These are phyloP conservation scores for Penicillium olsonii DNA, from an alignment of 2,329 filamentous ascomycete species.

Conservation along the genomic window DNA sequence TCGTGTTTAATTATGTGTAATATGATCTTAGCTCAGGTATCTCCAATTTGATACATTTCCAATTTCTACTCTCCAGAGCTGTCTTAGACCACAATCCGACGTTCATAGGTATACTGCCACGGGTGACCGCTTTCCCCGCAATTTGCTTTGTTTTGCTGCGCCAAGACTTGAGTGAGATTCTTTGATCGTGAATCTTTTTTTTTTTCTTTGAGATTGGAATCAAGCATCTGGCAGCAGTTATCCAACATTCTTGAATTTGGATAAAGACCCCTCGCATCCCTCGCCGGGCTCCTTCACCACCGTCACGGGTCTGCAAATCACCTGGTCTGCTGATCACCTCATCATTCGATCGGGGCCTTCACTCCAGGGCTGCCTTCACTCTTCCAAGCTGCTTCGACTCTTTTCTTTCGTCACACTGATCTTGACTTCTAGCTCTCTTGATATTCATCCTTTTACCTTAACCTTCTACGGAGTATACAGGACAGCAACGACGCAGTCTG, in stretches of 20 bases:
- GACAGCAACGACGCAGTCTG: neutral
- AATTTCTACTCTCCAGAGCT: slow-evolving; percentile 8
- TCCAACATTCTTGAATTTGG: neutral
- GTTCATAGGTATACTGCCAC: slow-evolving; percentile 11
- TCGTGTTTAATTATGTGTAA: slow-evolving; percentile 18
- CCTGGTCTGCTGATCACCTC: slow-evolving; percentile 28
- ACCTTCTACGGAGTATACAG: neutral
- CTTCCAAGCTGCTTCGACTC: too few relatives aligned
- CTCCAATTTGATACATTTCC: slow-evolving; percentile 21
- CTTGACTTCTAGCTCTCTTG: too few relatives aligned
- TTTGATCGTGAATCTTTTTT: neutral
- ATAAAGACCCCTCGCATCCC: neutral
- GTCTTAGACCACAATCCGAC: too few relatives aligned
- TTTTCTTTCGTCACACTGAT: neutral
- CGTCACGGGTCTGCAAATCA: slow-evolving; percentile 27
- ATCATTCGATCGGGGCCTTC: slow-evolving; percentile 10
- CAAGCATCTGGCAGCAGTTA: neutral
- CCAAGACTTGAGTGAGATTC: neutral
- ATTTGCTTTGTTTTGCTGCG: slow-evolving; percentile 8
- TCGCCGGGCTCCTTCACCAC: slow-evolving; percentile 10
- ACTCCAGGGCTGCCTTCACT: too few relatives aligned
- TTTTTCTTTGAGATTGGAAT: neutral
- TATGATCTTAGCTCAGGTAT: slow-evolving; percentile 14
- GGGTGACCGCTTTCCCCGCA: slow-evolving; percentile 8
- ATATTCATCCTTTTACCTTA: too few relatives aligned